phyloP scores from a whole-genome alignment of 306 rosid genomes.

The Prunus padus region DNA sequence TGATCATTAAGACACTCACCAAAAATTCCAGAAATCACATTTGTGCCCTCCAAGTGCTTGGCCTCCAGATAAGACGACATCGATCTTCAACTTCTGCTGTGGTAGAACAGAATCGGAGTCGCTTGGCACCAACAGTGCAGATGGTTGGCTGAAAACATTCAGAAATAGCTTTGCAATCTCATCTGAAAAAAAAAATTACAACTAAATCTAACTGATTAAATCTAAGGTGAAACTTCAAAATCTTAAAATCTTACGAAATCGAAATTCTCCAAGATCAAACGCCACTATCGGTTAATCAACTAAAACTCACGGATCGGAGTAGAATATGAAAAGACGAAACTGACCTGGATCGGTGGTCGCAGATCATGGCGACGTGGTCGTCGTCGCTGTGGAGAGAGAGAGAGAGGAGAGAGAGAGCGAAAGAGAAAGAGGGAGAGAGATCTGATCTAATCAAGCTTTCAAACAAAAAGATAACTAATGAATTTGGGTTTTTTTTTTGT shows the following conservation, averaged over 20 bases:
- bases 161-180: slow-evolving; percentile 96
- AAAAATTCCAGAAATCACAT: slow-evolving; percentile 86
- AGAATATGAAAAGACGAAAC: not conserved
- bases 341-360: slow-evolving; percentile 85
- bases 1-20: slow-evolving; percentile 42
- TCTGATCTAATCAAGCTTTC: too few relatives aligned
- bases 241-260: slow-evolving; percentile 3
- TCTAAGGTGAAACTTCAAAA: not conserved
- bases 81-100: slow-evolving; percentile 67
- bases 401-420: too few relatives aligned
- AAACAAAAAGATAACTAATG: too few relatives aligned
- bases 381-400: too few relatives aligned
- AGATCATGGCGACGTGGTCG: too few relatives aligned
- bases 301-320: slow-evolving; percentile 29
- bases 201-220: not conserved
- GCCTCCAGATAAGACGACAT: slow-evolving; percentile 95
- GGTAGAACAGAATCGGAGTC: slow-evolving; percentile 28
- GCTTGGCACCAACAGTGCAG: slow-evolving; percentile 52
- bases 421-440: too few relatives aligned
- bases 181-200: slow-evolving; percentile 27
- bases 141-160: slow-evolving; percentile 83
- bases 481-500: too few relatives aligned
- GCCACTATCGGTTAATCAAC: not conserved
- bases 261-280: slow-evolving; percentile 11
- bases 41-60: slow-evolving; percentile 99